Base-by-base conservation (phyloP, 176 grass and related monocot genomes). In the Saccharum spontaneum region DNA sequence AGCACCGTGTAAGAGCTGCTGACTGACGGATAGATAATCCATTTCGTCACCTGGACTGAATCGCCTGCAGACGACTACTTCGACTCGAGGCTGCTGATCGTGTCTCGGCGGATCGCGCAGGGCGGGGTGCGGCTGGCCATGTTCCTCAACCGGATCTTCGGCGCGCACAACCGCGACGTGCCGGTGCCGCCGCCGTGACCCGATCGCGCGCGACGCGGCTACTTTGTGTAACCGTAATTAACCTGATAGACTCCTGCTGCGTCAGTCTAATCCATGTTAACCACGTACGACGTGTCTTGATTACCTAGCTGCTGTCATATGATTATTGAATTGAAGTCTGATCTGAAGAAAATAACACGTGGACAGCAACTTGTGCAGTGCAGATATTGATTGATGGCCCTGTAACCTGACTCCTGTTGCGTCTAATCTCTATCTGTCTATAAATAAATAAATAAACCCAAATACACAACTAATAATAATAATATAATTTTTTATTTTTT, bases 61-160 rank as follows among this genome's bases (percentile, higher is more conserved):
- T n/a, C 11, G 17, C 48, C 28, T 17, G 65, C 71, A 98, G 95
- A 93, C 3, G 85, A 91, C 1, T 98, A 98, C 87, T 95, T 95
- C 60, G 45, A 22, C 8, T 91, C 92, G 26, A 91, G 92, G 82
- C 88, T 98, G 5, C 90, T 89, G 38, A 85, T 95, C 83, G 82
- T 95, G 31, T 68, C 91, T 5, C 80, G 88, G n/a, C 85, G 95
- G 59, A 95, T 98, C 59, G 89, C 90, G 31, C 90, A 95, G 76
- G 95, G 92, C 4, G 95, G 95, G 73, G 89, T 98, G 67, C 71
- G 95, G 78, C 84, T 98, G 34, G 92, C 90, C 71, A 91, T 98
- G 95, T 89, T 87, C 85, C 83, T 98, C 37, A 98, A 98, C 82
- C 63, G 82, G 54, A 82, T 87, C 62, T 98, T 98, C 68, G 90